Base-by-base conservation (phyloP, 345 rosid species). In the Linum lewisii region DNA sequence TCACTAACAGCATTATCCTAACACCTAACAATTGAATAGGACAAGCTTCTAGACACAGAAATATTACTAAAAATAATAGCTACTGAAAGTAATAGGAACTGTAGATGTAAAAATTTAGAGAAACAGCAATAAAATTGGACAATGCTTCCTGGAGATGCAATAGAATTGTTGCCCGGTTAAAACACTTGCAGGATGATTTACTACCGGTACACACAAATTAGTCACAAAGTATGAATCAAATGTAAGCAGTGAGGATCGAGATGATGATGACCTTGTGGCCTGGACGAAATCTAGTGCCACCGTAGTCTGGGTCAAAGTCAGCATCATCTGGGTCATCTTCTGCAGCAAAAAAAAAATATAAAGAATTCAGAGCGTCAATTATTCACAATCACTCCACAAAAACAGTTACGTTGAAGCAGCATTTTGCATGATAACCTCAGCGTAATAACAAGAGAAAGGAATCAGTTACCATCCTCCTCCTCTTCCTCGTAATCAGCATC, bases 321-420 rank as follows among this genome's bases (percentile, higher is more conserved):
- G 82, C 95, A 75, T 94, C 99, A 69, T 87, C 90, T 51, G 97
- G 97, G 80, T 94, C 99, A 81, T 94, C 99, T 72, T 77, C 97
- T 90, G 88, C 75, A 65, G 67, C 64, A 36, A 80, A 70, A 59
- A 76, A 66, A 47, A 77, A 55, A 73, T 56, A 70, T 37, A 7
- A 3, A 24, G 1, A 19, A 52, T 52, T 51, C 51, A 63, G 20
- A 56, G 34, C 16, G 15, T 20, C 63, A 66, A n/a, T 21, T 13
- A 34, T 22, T 50, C 34, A 29, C 34, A 1, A 29, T n/a, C n/a
- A 29, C 34, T 29, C 66, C 34, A 16, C 36, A 65, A 61, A 24
- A 56, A 10, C 7, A 61, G 18, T 14, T 47, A 57, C 18, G 4
- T 16, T 42, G 47, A 34, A 42, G 47, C 47, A 42, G 16, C 9